Evolutionary conservation across 2,329 filamentous ascomycete genomes (phyloP), one percentile per base, ranked within the genome.

Genomic region (Phialemoniopsis sp.): DNA sequence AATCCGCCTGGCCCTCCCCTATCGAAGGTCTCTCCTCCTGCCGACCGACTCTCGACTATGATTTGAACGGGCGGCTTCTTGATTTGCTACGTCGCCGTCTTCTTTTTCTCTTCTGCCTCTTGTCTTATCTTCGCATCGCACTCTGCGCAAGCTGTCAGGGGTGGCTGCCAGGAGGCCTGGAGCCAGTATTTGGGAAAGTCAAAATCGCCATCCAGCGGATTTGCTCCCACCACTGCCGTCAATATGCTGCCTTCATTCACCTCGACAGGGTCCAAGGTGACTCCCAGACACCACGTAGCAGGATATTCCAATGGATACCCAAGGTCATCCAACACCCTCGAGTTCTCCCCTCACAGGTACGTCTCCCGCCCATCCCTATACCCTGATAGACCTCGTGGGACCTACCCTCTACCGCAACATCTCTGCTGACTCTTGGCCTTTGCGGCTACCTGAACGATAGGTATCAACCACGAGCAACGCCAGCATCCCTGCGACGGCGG

Each of bases 341-440:
- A 89, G 50, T 90, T 94, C 56, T 89, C 87, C 52, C 87, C 89
- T 51, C 89, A 95, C 63, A 87, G 88, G 86, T 95, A 78, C 56
- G 75, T 57, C 29, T 38, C 46, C 39, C 39, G 8, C 40, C 39
- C 44, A 49, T 41, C n/a, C n/a, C n/a, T n/a, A n/a, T n/a, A n/a
- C n/a, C n/a, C n/a, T n/a, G n/a, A n/a, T n/a, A n/a, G n/a, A n/a
- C n/a, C n/a, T n/a, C n/a, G n/a, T n/a, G n/a, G n/a, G n/a, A n/a
- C n/a, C n/a, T n/a, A n/a, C n/a, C n/a, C n/a, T n/a, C n/a, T n/a
- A n/a, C n/a, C n/a, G 39, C 5, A 15, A 16, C 14, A n/a, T 28
- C 13, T 29, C 14, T 12, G 45, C 50, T 55, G 38, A 55, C 45
- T 17, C 34, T 15, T 37, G 26, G 26, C 29, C 33, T 43, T 9